Percentiles rank a stretch among this genome's conserved stretches.
phyloP scores from a whole-genome alignment of 768 basidiomycete genomes.

The Paxillus involutus region DNA sequence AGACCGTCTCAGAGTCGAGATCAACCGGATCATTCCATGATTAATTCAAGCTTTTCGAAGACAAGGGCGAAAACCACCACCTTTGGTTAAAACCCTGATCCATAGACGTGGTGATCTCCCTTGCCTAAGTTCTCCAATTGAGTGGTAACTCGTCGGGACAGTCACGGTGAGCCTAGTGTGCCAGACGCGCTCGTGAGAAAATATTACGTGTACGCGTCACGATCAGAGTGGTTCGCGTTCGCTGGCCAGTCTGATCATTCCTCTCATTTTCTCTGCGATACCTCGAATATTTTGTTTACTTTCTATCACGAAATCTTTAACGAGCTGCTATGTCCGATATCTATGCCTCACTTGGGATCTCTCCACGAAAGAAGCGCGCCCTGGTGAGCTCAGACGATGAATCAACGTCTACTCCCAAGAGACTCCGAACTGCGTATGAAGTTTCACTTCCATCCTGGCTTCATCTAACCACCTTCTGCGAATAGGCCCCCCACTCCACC shows the following conservation, averaged over 20 bases:
- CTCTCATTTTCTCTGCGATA: conserved; percentile 18
- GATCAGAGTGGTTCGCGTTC: conserved; percentile 15
- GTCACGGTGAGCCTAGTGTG: neutral
- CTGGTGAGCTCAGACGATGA: conserved; percentile 52
- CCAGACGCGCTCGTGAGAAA: conserved; percentile 27
- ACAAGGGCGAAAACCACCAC: too few relatives aligned
- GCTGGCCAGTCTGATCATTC: conserved; percentile 6
- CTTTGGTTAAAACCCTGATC: too few relatives aligned
- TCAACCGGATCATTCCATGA: too few relatives aligned
- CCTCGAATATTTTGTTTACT: conserved; percentile 3
- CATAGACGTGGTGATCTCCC: too few relatives aligned
- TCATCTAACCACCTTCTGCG: conserved; percentile 1
- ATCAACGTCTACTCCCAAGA: conserved; percentile 63
- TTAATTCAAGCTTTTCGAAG: too few relatives aligned
- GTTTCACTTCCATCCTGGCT: conserved; percentile 19
- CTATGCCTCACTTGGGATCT: conserved; percentile 61
- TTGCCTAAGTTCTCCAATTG: too few relatives aligned
- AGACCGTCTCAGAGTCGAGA: too few relatives aligned
- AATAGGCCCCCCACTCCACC: conserved; percentile 61
- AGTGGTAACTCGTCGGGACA: neutral
- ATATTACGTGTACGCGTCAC: conserved; percentile 34
- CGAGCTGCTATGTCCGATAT: conserved; percentile 51
- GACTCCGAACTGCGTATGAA: conserved; percentile 52
- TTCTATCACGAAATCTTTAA: conserved; percentile 7
- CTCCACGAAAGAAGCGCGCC: conserved; percentile 69